Conservation (phyloP, 352 stramenopile species). For the Globisporangium canariense region DNA sequence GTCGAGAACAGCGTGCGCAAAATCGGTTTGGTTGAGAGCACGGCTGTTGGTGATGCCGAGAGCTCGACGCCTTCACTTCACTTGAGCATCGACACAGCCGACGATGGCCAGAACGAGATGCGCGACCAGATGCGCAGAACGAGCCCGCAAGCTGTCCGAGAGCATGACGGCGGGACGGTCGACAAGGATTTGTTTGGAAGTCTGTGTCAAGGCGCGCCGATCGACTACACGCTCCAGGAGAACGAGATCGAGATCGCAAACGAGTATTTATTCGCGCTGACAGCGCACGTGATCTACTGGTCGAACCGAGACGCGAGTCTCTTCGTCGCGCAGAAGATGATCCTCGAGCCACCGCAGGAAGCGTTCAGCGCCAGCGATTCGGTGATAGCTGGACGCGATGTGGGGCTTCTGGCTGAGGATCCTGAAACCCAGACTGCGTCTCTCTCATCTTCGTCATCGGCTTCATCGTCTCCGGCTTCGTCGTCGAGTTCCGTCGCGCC, state of each 20-base stretch:
- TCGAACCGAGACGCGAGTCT: constrained; percentile 88
- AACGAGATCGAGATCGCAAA: constrained; percentile 94
- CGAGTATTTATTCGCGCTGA: constrained; percentile 92
- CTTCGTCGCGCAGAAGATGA: constrained; percentile 89
- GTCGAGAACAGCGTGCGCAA: constrained; percentile 64
- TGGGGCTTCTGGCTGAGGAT: not conserved
- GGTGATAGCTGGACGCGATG: not conserved
- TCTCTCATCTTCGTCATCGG: constrained; percentile 15
- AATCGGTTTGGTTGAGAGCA: constrained; percentile 68
- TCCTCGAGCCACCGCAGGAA: constrained; percentile 60
- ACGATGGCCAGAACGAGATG: constrained; percentile 9
- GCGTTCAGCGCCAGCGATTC: constrained; percentile 13
- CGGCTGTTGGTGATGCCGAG: not conserved
- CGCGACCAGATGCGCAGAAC: not conserved
- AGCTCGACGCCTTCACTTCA: not conserved
- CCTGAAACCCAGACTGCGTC: constrained; percentile 15
- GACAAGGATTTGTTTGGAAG: constrained; percentile 54
- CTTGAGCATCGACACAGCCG: constrained; percentile 12
- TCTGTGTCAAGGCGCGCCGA: constrained; percentile 64
- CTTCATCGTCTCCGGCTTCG: not conserved
- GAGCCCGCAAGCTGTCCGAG: constrained; percentile 19
- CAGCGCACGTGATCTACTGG: constrained; percentile 92
- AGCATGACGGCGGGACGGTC: constrained; percentile 31
- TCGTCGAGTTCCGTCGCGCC: not conserved
- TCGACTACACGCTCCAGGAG: constrained; percentile 91